A percentile compares a stretch with the other conserved stretches of the same genome.
phyloP scores from a whole-genome alignment of 148 eudicot species.

The Rhododendron griersonianum region DNA sequence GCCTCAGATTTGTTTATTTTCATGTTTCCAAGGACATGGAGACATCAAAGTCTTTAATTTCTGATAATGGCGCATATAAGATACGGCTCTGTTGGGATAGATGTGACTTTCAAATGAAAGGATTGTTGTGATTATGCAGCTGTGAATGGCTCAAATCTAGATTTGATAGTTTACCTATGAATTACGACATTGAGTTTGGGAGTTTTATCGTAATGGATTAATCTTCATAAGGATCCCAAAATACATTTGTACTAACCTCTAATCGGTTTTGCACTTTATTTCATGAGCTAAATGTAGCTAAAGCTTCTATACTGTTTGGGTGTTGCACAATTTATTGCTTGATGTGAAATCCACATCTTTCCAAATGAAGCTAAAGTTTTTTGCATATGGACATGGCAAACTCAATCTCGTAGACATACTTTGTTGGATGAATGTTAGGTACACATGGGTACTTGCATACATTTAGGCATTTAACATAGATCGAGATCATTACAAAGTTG shows the following conservation, averaged over 20 bases:
- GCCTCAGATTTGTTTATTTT: background rate
- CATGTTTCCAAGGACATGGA: background rate
- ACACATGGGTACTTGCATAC: background rate
- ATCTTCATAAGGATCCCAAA: background rate
- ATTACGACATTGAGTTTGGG: background rate
- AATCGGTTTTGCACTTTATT: background rate
- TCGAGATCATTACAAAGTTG: background rate
- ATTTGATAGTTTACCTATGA: background rate
- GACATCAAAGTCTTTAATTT: background rate
- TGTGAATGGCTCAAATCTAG: background rate
- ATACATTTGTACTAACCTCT: background rate
- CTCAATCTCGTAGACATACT: background rate
- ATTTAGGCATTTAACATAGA: background rate
- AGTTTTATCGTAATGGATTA: background rate
- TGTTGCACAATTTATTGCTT: background rate
- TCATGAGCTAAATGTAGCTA: background rate
- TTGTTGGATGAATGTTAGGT: background rate
- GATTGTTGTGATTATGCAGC: background rate
- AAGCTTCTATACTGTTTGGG: background rate
- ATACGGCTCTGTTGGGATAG: background rate
- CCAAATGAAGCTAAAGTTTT: background rate
- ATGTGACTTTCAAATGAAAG: background rate
- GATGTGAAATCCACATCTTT: background rate
- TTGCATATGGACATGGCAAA: background rate
- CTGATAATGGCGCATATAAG: background rate